Evolutionary conservation across 2,329 filamentous ascomycete genomes (phyloP).

Genomic region (Lachnellula occidentalis): DNA sequence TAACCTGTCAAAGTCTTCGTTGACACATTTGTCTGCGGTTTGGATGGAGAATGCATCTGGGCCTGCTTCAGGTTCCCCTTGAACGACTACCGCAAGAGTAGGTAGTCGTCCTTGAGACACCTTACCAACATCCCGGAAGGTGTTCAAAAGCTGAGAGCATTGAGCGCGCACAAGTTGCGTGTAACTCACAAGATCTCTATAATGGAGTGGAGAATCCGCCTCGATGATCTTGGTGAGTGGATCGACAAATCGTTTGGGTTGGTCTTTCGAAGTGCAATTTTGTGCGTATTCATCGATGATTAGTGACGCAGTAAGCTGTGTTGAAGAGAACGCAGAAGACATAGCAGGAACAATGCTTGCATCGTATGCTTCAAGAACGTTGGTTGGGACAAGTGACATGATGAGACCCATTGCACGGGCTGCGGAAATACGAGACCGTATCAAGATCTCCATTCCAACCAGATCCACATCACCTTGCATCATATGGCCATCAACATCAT

Average conservation of each 20-base stretch:
- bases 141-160: conserved; percentile 81
- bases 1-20: conserved; percentile 78
- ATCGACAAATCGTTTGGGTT: conserved; percentile 55
- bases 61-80: conserved; percentile 86
- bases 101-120: conserved; percentile 72
- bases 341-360: conserved; percentile 61
- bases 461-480: conserved; percentile 95
- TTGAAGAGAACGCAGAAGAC: conserved; percentile 71
- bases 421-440: conserved; percentile 83
- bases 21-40: conserved; percentile 83
- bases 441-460: conserved; percentile 81
- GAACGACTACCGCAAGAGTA: conserved; percentile 79
- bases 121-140: conserved; percentile 88
- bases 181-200: conserved; percentile 85
- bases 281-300: conserved; percentile 86
- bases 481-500: conserved; percentile 97
- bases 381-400: conserved; percentile 69
- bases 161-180: conserved; percentile 86
- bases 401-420: conserved; percentile 81
- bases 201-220: conserved; percentile 71
- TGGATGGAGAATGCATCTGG: conserved; percentile 85
- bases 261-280: conserved; percentile 42
- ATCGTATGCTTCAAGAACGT: conserved; percentile 58
- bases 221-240: conserved; percentile 73
- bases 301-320: conserved; percentile 77